Conservation (phyloP, 225 moss, liverwort and hornwort genomes). For the Marchantia paleacea region DNA sequence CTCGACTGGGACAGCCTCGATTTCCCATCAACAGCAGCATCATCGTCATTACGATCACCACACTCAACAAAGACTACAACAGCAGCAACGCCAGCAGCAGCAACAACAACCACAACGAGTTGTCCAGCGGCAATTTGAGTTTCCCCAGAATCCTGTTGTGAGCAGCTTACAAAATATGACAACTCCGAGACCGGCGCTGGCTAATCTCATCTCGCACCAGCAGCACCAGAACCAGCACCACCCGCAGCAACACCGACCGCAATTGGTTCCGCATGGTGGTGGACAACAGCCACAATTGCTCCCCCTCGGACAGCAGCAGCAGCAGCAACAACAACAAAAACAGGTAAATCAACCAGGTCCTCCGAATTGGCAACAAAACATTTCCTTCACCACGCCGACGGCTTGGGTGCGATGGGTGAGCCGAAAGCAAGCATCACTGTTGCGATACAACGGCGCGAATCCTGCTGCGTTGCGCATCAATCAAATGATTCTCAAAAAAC, state of each 20-base stretch:
- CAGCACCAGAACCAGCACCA: not conserved
- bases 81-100: not conserved
- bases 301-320: not conserved
- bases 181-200: not conserved
- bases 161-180: not conserved
- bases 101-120: not conserved
- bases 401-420: constrained; percentile 20
- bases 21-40: not conserved
- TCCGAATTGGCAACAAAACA: constrained; percentile 1
- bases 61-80: not conserved
- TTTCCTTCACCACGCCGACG: constrained; percentile 10
- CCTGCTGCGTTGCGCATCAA: not conserved
- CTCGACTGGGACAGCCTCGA: not conserved
- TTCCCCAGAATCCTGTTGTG: not conserved
- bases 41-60: not conserved
- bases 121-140: constrained; percentile 8
- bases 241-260: not conserved
- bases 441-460: not conserved
- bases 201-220: not conserved
- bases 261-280: not conserved
- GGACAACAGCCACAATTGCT: not conserved
- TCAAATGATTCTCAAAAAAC: constrained; percentile 19
- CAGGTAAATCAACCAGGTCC: not conserved
- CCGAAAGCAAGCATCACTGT: not conserved
- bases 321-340: not conserved